A percentile compares a stretch with the other conserved stretches of the same genome.
These are phyloP conservation scores for Forsythia viridissima DNA, from an alignment of 257 asterid species.

Conservation along the genomic window DNA sequence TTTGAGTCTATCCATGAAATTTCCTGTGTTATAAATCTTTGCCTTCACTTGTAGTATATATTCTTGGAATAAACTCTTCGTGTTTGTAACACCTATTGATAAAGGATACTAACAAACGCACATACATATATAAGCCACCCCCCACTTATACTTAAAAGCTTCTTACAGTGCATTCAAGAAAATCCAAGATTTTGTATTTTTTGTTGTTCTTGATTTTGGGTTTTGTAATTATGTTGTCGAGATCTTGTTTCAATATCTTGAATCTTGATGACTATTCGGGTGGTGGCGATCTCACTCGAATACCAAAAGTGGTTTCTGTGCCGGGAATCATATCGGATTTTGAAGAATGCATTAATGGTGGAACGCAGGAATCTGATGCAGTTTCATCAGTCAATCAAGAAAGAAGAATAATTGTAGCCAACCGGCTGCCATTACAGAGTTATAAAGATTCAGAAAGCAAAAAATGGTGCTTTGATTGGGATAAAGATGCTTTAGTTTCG, in stretches of 20 bases:
- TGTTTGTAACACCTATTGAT: conserved; percentile 33
- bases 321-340: conserved; percentile 70
- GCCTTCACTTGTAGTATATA: neutral
- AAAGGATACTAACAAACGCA: neutral
- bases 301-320: conserved; percentile 65
- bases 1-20: conserved; percentile 13
- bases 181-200: conserved; percentile 8
- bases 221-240: conserved; percentile 57
- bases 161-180: conserved; percentile 15
- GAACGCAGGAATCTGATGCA: conserved; percentile 34
- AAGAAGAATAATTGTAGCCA: conserved; percentile 66
- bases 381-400: conserved; percentile 38
- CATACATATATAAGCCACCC: neutral
- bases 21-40: neutral
- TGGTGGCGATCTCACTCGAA: conserved; percentile 54
- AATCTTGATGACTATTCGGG: conserved; percentile 63
- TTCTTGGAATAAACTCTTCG: conserved; percentile 29
- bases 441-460: conserved; percentile 21
- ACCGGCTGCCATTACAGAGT: conserved; percentile 55
- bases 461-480: conserved; percentile 57
- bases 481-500: conserved; percentile 40
- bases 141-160: neutral
- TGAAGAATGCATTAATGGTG: conserved; percentile 31
- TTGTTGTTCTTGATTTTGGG: neutral
- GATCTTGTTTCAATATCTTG: conserved; percentile 74